Evolutionary conservation across 768 basidiomycete genomes (phyloP).

Genomic region (Candolleomyces efflorescens): DNA sequence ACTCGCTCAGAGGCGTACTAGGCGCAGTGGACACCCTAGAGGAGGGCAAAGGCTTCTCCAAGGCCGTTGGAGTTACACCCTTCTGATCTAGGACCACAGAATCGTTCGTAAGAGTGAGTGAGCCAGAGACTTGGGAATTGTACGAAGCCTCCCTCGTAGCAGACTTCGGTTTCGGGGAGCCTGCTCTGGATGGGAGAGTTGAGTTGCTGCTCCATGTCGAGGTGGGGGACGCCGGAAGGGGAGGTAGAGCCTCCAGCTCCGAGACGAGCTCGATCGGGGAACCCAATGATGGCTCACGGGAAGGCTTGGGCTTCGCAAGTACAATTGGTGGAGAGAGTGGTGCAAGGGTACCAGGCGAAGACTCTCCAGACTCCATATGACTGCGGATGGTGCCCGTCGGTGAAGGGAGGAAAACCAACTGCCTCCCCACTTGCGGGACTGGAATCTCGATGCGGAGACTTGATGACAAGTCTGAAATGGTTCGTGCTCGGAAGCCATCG

Average conservation of each 20-base stretch:
- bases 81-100: no score
- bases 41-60: neutral
- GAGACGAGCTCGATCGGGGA: neutral
- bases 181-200: neutral
- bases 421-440: neutral
- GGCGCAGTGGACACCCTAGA: neutral
- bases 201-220: conserved; percentile 3
- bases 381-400: neutral
- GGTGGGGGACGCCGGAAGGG: neutral
- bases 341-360: conserved; percentile 1
- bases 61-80: neutral
- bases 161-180: neutral
- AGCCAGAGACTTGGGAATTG: neutral
- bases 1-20: neutral
- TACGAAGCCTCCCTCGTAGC: neutral
- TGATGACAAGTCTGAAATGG: neutral
- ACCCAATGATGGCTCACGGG: neutral
- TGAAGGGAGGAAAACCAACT: conserved; percentile 2
- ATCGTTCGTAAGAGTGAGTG: no score
- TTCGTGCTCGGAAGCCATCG: conserved; percentile 6
- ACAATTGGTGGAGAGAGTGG: neutral
- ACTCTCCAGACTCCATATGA: neutral
- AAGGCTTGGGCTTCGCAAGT: neutral
- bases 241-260: conserved; percentile 2
- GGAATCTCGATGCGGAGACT: conserved; percentile 6